Percentiles rank a stretch among this genome's conserved stretches.
Conservation (phyloP, 2,329 filamentous ascomycete species). For the Microdochium trichocladiopsis region DNA sequence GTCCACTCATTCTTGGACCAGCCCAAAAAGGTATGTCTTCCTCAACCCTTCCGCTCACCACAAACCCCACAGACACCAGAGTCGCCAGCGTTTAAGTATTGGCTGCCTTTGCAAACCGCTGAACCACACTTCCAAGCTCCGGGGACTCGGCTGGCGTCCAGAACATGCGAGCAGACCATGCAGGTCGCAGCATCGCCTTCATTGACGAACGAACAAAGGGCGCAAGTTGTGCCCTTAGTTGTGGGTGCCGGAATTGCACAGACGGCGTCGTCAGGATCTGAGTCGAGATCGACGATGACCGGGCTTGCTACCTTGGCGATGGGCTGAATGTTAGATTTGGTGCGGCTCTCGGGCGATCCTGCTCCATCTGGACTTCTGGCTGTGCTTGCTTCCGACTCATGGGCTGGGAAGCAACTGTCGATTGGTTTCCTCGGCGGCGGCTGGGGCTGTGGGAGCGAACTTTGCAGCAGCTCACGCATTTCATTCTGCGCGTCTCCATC, state of each 20-base stretch:
- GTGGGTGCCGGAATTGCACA: slow-evolving; percentile 1
- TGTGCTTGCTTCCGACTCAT: not conserved
- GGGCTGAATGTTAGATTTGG: not conserved
- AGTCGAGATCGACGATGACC: slow-evolving; percentile 8
- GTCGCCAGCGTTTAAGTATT: slow-evolving; percentile 64
- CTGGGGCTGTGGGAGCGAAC: slow-evolving; percentile 12
- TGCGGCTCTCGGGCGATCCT: not conserved
- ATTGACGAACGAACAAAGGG: slow-evolving; percentile 65
- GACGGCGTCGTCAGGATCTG: slow-evolving; percentile 2
- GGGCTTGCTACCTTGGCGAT: slow-evolving; percentile 3
- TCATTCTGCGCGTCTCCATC: slow-evolving; percentile 55
- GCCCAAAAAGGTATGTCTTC: no score
- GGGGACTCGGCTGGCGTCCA: slow-evolving; percentile 45
- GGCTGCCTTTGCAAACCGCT: slow-evolving; percentile 42
- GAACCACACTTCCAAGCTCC: slow-evolving; percentile 59
- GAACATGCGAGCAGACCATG: slow-evolving; percentile 62
- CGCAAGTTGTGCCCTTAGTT: slow-evolving; percentile 35
- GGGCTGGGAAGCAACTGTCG: no score
- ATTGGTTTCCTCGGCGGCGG: not conserved
- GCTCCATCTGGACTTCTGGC: not conserved
- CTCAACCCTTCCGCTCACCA: slow-evolving; percentile 33
- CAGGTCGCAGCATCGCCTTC: slow-evolving; percentile 49
- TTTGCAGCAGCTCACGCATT: slow-evolving; percentile 55
- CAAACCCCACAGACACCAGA: slow-evolving; percentile 65
- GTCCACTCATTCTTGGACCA: no score